Conservation (phyloP, 1,284 basidiomycete genomes). For the Pseudozyma tsukubaensis region DNA sequence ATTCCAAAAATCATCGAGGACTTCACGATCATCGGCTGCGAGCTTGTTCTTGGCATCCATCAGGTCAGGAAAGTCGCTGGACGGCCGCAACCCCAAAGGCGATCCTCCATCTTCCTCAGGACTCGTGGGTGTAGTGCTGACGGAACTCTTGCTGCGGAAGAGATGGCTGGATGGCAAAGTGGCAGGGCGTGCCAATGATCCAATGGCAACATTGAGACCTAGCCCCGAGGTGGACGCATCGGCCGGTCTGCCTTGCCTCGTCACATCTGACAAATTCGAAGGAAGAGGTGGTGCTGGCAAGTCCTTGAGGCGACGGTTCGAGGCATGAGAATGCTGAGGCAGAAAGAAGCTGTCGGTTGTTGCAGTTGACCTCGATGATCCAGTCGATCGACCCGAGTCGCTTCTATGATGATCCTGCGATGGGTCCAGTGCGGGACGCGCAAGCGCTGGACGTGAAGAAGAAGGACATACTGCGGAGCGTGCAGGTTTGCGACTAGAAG, state of each 20-base stretch:
- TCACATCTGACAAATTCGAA: slow-evolving; percentile 10
- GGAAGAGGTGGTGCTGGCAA: slow-evolving; percentile 19
- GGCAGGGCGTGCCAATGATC: neutral
- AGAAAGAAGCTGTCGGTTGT: slow-evolving; percentile 42
- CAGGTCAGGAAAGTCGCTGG: slow-evolving; percentile 9
- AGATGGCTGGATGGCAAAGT: slow-evolving; percentile 12
- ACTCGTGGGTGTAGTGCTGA: slow-evolving; percentile 50
- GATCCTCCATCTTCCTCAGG: slow-evolving; percentile 34
- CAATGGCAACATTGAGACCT: slow-evolving; percentile 18
- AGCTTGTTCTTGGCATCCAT: slow-evolving; percentile 6
- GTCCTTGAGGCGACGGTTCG: slow-evolving; percentile 27
- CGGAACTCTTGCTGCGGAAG: slow-evolving; percentile 40
- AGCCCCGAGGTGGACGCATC: slow-evolving; percentile 8
- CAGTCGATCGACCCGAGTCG: slow-evolving; percentile 40
- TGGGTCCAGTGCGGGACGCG: slow-evolving; percentile 14
- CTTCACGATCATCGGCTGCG: neutral
- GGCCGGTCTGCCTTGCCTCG: neutral
- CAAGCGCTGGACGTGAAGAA: slow-evolving; percentile 19
- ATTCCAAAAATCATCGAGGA: slow-evolving; percentile 34
- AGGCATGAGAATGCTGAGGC: slow-evolving; percentile 31
- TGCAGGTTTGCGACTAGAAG: slow-evolving; percentile 11
- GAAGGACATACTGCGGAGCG: slow-evolving; percentile 20
- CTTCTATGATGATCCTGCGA: slow-evolving; percentile 40
- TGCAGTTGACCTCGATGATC: slow-evolving; percentile 40
- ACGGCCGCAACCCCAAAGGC: slow-evolving; percentile 4